Conservation (phyloP, 2,329 filamentous ascomycete species). For the Epichloe bromicola region DNA sequence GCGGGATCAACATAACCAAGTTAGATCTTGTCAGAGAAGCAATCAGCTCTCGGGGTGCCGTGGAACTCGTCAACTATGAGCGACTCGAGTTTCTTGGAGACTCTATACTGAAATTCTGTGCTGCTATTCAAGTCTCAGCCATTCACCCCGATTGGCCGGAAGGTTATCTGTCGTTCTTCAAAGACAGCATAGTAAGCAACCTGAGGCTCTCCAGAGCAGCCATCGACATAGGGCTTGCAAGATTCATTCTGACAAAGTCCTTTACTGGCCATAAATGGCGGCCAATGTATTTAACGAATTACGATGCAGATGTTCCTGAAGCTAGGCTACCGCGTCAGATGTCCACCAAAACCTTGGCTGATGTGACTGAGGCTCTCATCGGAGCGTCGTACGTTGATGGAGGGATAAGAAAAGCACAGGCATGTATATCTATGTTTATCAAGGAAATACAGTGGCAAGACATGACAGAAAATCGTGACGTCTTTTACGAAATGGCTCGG, state of each 20-base stretch:
- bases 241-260: conserved; percentile 53
- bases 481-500: conserved; percentile 30
- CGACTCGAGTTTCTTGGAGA: conserved; percentile 81
- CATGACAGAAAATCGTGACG: conserved; percentile 25
- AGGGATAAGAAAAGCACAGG: conserved; percentile 47
- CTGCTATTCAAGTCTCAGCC: conserved; percentile 50
- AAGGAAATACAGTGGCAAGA: conserved; percentile 42
- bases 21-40: conserved; percentile 50
- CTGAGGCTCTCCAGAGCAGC: conserved; percentile 55
- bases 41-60: conserved; percentile 52
- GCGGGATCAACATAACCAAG: conserved; percentile 36
- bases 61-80: conserved; percentile 58
- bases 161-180: conserved; percentile 55
- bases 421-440: conserved; percentile 55
- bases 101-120: conserved; percentile 62
- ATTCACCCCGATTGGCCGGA: conserved; percentile 58
- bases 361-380: conserved; percentile 76
- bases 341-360: conserved; percentile 71
- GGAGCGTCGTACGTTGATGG: conserved; percentile 62
- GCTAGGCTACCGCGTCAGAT: conserved; percentile 24
- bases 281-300: conserved; percentile 41
- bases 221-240: conserved; percentile 49
- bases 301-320: conserved; percentile 7
- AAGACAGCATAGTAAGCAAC: conserved; percentile 64
- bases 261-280: conserved; percentile 65